Base-by-base conservation (phyloP, 768 basidiomycete species). In the Punctularia strigosozonata region DNA sequence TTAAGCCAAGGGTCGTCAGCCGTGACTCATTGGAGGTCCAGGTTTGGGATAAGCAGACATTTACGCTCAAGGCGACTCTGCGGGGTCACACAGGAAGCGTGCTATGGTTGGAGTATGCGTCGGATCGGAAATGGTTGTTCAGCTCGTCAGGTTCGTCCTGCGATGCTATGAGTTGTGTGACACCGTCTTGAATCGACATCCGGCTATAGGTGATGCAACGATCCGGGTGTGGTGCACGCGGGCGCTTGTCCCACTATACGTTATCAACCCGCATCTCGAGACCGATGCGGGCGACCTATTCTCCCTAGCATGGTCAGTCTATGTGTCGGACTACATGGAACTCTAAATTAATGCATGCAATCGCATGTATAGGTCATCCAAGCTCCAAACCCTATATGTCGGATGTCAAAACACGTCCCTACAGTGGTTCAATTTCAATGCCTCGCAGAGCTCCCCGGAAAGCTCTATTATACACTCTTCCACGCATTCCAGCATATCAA, bases 321-420 rank as follows among this genome's bases (percentile, higher is more conserved):
- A n/a, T n/a, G n/a, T n/a, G n/a, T n/a, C n/a, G n/a, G n/a, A n/a
- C n/a, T n/a, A n/a, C n/a, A n/a, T n/a, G n/a, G n/a, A n/a, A n/a
- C n/a, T n/a, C n/a, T n/a, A n/a, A n/a, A n/a, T n/a, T n/a, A n/a
- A n/a, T n/a, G n/a, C n/a, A n/a, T n/a, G n/a, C n/a, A n/a, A n/a
- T n/a, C n/a, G n/a, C n/a, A n/a, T n/a, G n/a, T n/a, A n/a, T n/a
- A n/a, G n/a, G n/a, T n/a, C n/a, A 6, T 66, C 77, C 2, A 51
- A 64, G 17, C 61, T 77, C 19, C 76, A 77, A 41, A 81, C 80
- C 0, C 61, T 94, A 22, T 94, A 82, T 54, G 65, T 94, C 25
- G 91, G 91, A 18, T 91, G 88, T 53, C 87, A 95, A 58, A 87
- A 90, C 53, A 91, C 91, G 2, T 91, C 88, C 10, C 66, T 95